Evolutionary conservation across 1,139 yeast species (phyloP).

Genomic region (Nadsonia commutata): DNA sequence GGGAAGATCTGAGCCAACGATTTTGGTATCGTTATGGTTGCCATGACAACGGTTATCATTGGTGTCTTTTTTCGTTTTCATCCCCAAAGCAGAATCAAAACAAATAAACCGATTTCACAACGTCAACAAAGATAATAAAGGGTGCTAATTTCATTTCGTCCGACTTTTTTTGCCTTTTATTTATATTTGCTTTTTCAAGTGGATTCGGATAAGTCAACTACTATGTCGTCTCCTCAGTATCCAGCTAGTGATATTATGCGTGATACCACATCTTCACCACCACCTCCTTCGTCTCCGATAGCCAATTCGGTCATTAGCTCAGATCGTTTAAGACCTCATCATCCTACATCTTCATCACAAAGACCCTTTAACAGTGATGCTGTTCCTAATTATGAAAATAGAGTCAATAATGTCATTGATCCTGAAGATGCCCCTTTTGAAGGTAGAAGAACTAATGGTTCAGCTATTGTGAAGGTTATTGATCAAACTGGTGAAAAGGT

Average conservation of each 20-base stretch:
- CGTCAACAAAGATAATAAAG: too few species aligned
- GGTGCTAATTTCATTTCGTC: too few species aligned
- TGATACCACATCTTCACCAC: neutral
- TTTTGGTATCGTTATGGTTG: too few species aligned
- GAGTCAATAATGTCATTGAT: neutral
- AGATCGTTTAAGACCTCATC: neutral
- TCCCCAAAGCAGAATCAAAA: too few species aligned
- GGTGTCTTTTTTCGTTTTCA: too few species aligned
- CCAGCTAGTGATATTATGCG: neutral
- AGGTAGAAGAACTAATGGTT: slow-evolving; percentile 3
- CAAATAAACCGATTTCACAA: too few species aligned
- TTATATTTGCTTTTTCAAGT: too few species aligned
- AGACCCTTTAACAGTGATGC: neutral
- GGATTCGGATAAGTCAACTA: too few species aligned
- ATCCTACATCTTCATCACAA: neutral
- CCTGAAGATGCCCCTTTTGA: neutral
- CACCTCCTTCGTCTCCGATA: neutral
- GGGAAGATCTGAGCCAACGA: too few species aligned
- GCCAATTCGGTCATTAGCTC: neutral
- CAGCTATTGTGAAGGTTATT: slow-evolving; percentile 60
- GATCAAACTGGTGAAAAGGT: slow-evolving; percentile 93
- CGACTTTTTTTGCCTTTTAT: too few species aligned
- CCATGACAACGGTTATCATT: too few species aligned
- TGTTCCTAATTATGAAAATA: neutral
- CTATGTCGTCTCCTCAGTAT: neutral